Conservation (phyloP, 768 basidiomycete genomes). For the Russula abietina region DNA sequence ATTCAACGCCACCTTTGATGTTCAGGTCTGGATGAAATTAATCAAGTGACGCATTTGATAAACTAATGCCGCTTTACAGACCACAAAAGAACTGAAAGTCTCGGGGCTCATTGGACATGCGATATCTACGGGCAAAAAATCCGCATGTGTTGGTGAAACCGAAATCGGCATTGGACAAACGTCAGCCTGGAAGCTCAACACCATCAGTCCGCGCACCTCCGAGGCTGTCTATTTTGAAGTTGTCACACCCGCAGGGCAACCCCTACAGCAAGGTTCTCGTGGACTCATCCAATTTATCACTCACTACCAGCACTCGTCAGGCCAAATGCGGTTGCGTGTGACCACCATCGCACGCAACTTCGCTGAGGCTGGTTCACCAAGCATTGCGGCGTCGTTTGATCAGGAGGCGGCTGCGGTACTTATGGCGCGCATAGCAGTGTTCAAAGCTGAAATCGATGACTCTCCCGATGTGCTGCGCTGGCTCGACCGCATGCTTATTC, state of each 20-base stretch:
- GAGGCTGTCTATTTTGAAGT: constrained; percentile 97
- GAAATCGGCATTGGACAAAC: constrained; percentile 99
- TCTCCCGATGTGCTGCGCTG: constrained; percentile 93
- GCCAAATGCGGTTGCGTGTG: constrained; percentile 93
- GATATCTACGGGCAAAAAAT: constrained; percentile 96
- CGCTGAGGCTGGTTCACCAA: constrained; percentile 93
- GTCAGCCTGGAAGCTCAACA: constrained; percentile 96
- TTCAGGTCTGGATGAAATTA: constrained; percentile 54
- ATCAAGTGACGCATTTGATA: not conserved
- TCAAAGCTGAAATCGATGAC: constrained; percentile 99
- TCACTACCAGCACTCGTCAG: constrained; percentile 95
- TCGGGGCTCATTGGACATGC: constrained; percentile 97
- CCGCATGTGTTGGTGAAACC: constrained; percentile 93
- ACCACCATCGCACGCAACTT: constrained; percentile 97
- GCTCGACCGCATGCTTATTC: constrained; percentile 98
- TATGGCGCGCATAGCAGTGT: constrained; percentile 98
- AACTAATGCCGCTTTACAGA: constrained; percentile 42
- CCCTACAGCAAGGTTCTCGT: constrained; percentile 80
- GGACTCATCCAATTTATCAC: constrained; percentile 98
- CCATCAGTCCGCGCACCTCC: constrained; percentile 80
- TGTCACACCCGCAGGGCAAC: constrained; percentile 93
- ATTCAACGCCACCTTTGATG: constrained; percentile 98
- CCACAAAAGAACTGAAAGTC: constrained; percentile 97
- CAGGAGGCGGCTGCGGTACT: constrained; percentile 97
- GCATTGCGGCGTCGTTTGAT: constrained; percentile 90